A percentile compares a stretch with the other conserved stretches of the same genome.
These are phyloP conservation scores for Colletotrichum siamense DNA, from an alignment of 2,329 filamentous ascomycete genomes.

Conservation along the genomic window DNA sequence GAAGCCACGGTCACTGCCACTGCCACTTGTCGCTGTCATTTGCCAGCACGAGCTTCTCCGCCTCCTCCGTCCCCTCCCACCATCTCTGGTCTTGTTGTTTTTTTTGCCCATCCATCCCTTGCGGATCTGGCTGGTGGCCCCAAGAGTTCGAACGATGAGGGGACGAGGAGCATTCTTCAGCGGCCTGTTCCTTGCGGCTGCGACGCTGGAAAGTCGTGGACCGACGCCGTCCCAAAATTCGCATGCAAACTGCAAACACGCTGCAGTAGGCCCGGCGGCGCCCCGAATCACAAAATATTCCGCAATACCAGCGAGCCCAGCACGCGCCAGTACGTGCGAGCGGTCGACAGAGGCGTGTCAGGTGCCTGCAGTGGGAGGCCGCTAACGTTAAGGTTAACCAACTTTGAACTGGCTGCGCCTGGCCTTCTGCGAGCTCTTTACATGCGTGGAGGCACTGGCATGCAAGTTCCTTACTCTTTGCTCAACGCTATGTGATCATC, in stretches of 20 bases:
- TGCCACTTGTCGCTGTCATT: conserved; percentile 26
- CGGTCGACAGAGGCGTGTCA: conserved; percentile 20
- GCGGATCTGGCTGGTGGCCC: conserved; percentile 2
- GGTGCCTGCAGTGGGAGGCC: conserved; percentile 18
- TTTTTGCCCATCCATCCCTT: background rate
- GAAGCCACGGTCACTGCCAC: background rate
- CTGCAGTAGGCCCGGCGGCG: background rate
- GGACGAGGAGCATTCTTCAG: conserved; percentile 13
- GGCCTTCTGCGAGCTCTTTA: conserved; percentile 1
- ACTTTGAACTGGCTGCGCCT: conserved; percentile 14
- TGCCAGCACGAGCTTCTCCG: conserved; percentile 13
- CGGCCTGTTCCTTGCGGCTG: conserved; percentile 19
- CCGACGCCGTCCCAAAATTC: conserved; percentile 14
- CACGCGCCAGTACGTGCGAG: conserved; percentile 13
- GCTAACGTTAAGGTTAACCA: conserved; percentile 22
- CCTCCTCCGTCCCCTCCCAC: background rate
- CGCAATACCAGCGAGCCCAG: background rate
- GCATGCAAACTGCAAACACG: background rate
- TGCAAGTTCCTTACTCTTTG: background rate
- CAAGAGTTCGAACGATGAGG: conserved; percentile 22
- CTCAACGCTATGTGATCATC: background rate
- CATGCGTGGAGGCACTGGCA: background rate
- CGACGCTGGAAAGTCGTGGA: conserved; percentile 6
- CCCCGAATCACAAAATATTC: conserved; percentile 3
- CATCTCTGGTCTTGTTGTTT: background rate